phyloP scores from a whole-genome alignment of 1,284 basidiomycete genomes.

The Moesziomyces aphidis region DNA sequence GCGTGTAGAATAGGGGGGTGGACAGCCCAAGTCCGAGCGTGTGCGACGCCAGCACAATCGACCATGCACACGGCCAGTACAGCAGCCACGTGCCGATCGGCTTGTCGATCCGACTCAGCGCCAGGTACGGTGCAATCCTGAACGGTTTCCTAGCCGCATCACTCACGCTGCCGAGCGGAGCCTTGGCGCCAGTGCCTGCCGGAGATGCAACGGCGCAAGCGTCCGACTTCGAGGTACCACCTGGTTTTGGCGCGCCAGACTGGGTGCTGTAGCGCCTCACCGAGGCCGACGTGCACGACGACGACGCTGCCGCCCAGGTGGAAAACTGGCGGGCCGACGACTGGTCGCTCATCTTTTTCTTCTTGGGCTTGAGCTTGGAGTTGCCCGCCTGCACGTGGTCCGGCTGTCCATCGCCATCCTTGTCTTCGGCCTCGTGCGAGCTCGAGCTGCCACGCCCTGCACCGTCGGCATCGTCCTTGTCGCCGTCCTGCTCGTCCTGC shows the following conservation, averaged over 20 bases:
- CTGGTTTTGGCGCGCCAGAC: not conserved
- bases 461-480: slow-evolving; percentile 22
- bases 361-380: slow-evolving; percentile 36
- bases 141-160: slow-evolving; percentile 17
- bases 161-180: not conserved
- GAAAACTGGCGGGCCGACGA: slow-evolving; percentile 26
- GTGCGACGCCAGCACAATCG: slow-evolving; percentile 64
- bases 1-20: slow-evolving; percentile 68
- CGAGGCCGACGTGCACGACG: not conserved
- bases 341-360: slow-evolving; percentile 24
- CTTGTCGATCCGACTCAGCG: slow-evolving; percentile 89
- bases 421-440: slow-evolving; percentile 43
- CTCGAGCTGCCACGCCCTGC: not conserved
- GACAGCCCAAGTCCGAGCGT: slow-evolving; percentile 46
- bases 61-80: slow-evolving; percentile 83
- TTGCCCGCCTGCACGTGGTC: slow-evolving; percentile 37
- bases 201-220: too few relatives aligned
- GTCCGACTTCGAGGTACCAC: not conserved
- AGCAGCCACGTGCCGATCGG: slow-evolving; percentile 92
- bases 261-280: slow-evolving; percentile 5
- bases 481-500: slow-evolving; percentile 19
- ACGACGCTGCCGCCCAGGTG: not conserved
- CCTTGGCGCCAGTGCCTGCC: not conserved
- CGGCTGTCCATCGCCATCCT: slow-evolving; percentile 50
- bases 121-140: slow-evolving; percentile 77